phyloP scores from a whole-genome alignment of 2,329 filamentous ascomycete genomes.

The Daldinia sp. region DNA sequence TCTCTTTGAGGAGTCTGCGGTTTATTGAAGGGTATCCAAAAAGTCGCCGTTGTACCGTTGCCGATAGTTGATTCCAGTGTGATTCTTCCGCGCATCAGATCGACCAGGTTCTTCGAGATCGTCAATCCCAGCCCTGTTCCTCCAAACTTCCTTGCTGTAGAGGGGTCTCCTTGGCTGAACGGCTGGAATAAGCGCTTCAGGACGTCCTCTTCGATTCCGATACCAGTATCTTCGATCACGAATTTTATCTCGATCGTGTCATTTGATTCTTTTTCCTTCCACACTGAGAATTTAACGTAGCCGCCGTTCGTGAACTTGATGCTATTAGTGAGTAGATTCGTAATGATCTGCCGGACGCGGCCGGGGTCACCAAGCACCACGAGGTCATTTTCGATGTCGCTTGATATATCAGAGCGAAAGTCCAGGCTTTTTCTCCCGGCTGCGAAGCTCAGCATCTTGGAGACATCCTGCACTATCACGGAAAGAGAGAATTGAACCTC shows the following conservation, averaged over 20 bases:
- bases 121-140: conserved; percentile 83
- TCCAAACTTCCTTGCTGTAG: conserved; percentile 81
- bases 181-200: conserved; percentile 80
- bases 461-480: conserved; percentile 80
- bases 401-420: conserved; percentile 74
- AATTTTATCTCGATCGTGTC: conserved; percentile 78
- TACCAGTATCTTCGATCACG: conserved; percentile 80
- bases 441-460: conserved; percentile 88
- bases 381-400: conserved; percentile 73
- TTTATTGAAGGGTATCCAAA: conserved; percentile 82
- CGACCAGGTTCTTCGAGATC: conserved; percentile 83
- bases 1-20: conserved; percentile 64
- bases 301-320: conserved; percentile 81
- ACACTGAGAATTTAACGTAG: conserved; percentile 74
- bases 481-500: conserved; percentile 83
- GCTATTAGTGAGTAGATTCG: conserved; percentile 81
- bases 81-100: conserved; percentile 84
- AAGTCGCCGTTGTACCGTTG: conserved; percentile 77
- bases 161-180: conserved; percentile 85
- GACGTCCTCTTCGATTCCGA: conserved; percentile 84
- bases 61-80: conserved; percentile 75
- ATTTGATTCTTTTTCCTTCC: conserved; percentile 71
- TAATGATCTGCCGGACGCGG: conserved; percentile 84
- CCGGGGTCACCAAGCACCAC: conserved; percentile 90
- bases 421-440: conserved; percentile 83